Base-by-base conservation (phyloP, 129 eudicot species). In the Chrysanthemum makinoi region DNA sequence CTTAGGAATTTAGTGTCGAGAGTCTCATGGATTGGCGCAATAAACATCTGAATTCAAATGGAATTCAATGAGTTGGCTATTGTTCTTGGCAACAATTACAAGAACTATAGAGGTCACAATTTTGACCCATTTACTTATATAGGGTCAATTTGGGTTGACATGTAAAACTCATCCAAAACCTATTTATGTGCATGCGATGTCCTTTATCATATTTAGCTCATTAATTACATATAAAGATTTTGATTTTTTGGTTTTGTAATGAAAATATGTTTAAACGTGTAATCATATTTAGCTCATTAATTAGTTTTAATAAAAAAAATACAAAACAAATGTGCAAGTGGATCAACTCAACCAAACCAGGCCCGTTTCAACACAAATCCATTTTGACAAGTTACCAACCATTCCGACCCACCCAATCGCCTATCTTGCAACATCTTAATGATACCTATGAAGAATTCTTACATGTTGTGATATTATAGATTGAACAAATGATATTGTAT, bases 381-480 rank as follows among this genome's bases (percentile, higher is more conserved):
- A 14, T 60, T 58, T 60, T 11, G 28, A 13, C 13, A 15, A 33
- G 50, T 63, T 63, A 35, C 6, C 51, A 4, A n/a, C 9, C 8
- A 1, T 39, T 39, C 46, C 9, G 46, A 39, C 44, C 2, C 10
- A 39, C 46, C 46, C 46, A 39, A 6, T 39, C 35, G 24, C 49
- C 49, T 12, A 62, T 62, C 33, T 62, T 2, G 3, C 57, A 2
- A 26, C 28, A 20, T 5, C 51, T 18, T 65, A 65, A 11, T 11
- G 35, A 48, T 19, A 28, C 9, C 8, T 13, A 49, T 22, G 50
- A 73, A 55, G 57, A 35, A 66, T 51, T 33, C 89, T 54, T 82
- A 85, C 86, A 82, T 85, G 89, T 61, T 85, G 89, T 7, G 89
- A 82, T 71, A 85, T 65, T 28, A 82, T 76, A n/a, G 83, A 81